Base-by-base conservation (phyloP, 495 filamentous ascomycete genomes). In the Terfezia boudieri region DNA sequence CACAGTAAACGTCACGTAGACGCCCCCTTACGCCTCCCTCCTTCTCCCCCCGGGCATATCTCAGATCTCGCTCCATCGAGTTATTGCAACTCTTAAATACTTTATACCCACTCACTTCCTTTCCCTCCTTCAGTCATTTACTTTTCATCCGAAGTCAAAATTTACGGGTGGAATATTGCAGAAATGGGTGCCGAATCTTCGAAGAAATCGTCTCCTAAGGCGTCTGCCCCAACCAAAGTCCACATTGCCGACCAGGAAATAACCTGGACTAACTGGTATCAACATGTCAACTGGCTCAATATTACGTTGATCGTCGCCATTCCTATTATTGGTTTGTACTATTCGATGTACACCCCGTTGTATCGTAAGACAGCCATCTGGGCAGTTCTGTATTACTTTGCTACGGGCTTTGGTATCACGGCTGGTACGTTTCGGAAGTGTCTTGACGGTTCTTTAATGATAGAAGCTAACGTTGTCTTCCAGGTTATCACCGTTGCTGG, bases 221-320 rank as follows among this genome's bases (percentile, higher is more conserved):
- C 12, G 41, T 14, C 17, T 6, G 41, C 41, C 41, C 41, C 41
- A 14, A 20, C 12, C 12, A 46, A 46, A 20, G 41, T 46, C 8
- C 41, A 46, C 41, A 46, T 46, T 46, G 41, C 41, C 8, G 41
- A 46, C 17, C 41, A 46, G 61, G 78, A 82, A 50, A 80, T 96
- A 56, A 94, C 84, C 53, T 74, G 74, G 67, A 63, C 73, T 58
- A 99, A 99, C 72, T 95, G 87, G 87, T 81, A 89, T 72, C 85
- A 92, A 67, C 92, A 96, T 64, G 78, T 96, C 75, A 88, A 96
- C 74, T 95, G 90, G 86, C 70, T 92, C 32, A 89, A 94, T 66
- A 82, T 88, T 49, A 74, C 73, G 61, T 73, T 96, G 68, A 94
- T 99, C 68, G 71, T 95, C 64, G 74, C 82, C 58, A 77, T 96